Evolutionary conservation across 1,284 basidiomycete species (phyloP).

Genomic region (Boletus smithii): DNA sequence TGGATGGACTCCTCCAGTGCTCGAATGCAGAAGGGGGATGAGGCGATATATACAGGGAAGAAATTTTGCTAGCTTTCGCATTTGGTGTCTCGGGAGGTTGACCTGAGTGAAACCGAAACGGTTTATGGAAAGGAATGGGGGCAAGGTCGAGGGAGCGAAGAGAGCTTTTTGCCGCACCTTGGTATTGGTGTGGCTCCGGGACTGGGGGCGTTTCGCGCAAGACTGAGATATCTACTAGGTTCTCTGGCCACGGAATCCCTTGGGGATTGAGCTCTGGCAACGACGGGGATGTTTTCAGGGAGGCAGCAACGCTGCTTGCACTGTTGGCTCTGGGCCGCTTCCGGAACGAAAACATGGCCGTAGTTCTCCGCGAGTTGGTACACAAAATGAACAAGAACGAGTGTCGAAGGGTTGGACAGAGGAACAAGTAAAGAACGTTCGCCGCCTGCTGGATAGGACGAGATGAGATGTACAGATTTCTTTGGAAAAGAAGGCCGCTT

Average conservation of each 20-base stretch:
- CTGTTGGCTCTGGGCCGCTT: constrained; percentile 45
- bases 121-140: constrained; percentile 75
- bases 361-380: constrained; percentile 20
- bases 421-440: constrained; percentile 23
- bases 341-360: constrained; percentile 71
- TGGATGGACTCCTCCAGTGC: constrained; percentile 39
- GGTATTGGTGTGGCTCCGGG: constrained; percentile 34
- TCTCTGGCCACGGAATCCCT: constrained; percentile 76
- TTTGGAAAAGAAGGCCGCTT: constrained; percentile 23
- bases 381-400: constrained; percentile 27
- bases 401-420: constrained; percentile 10
- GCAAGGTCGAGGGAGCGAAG: constrained; percentile 46
- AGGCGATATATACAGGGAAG: constrained; percentile 61
- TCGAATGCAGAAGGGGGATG: constrained; percentile 59
- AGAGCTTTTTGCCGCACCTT: constrained; percentile 67
- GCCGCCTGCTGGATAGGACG: constrained; percentile 14
- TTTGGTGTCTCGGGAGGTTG: constrained; percentile 39
- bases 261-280: constrained; percentile 69
- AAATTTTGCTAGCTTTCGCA: constrained; percentile 49
- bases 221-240: constrained; percentile 66
- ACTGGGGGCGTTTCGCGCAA: constrained; percentile 47
- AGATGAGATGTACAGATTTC: constrained; percentile 16
- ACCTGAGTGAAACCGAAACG: constrained; percentile 50
- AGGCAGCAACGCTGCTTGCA: constrained; percentile 44
- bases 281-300: constrained; percentile 57